Evolutionary conservation across 371 early-diverging fungal genomes (phyloP).

Genomic region (Lichtheimia hyalospora): DNA sequence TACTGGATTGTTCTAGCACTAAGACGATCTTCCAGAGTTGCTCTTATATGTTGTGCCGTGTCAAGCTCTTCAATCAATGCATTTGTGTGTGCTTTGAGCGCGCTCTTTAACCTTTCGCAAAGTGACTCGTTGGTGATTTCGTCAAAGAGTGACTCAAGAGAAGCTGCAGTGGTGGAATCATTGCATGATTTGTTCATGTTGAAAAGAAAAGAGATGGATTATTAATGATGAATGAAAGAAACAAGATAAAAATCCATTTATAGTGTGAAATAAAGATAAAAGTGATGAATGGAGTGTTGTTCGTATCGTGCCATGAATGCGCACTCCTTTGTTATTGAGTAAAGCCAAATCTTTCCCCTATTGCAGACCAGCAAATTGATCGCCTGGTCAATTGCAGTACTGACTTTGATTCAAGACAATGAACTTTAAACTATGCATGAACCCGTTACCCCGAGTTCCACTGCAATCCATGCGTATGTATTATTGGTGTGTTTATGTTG

Average conservation of each 20-base stretch:
- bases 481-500: too few relatives aligned
- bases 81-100: neutral
- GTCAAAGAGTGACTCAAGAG: neutral
- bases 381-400: constrained; percentile 5
- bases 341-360: neutral
- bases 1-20: constrained; percentile 1
- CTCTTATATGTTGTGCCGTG: neutral
- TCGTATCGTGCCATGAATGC: too few relatives aligned
- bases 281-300: too few relatives aligned
- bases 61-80: neutral
- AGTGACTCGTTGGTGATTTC: neutral
- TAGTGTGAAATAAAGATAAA: too few relatives aligned
- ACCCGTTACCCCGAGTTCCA: too few relatives aligned
- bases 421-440: constrained; percentile 1
- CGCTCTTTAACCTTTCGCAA: neutral
- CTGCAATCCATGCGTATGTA: too few relatives aligned
- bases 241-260: too few relatives aligned
- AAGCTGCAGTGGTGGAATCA: too few relatives aligned
- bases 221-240: too few relatives aligned
- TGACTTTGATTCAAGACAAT: neutral
- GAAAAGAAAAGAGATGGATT: too few relatives aligned
- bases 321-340: too few relatives aligned
- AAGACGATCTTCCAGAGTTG: neutral
- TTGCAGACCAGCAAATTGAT: neutral
- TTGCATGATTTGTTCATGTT: too few relatives aligned